Evolutionary conservation across 441 rosid species (phyloP).

Genomic region (Mallotus japonicus): DNA sequence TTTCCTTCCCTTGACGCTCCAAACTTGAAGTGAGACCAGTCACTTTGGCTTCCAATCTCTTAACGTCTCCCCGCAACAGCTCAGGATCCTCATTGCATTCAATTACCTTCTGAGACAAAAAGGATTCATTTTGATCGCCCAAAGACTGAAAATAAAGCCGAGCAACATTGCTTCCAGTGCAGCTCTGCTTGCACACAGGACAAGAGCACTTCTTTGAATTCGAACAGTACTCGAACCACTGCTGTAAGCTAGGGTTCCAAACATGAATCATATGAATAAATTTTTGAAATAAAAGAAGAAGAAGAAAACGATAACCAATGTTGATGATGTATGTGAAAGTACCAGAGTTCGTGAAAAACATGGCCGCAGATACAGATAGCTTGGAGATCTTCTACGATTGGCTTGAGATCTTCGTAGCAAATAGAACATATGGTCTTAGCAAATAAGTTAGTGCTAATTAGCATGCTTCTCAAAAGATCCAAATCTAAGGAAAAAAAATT

Average conservation of each 20-base stretch:
- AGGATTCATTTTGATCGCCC: conserved; percentile 48
- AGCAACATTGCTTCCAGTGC: conserved; percentile 40
- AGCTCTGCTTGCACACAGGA: conserved; percentile 87
- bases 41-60: conserved; percentile 55
- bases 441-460: conserved; percentile 29
- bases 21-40: conserved; percentile 43
- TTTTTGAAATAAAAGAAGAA: background rate
- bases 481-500: too few species aligned
- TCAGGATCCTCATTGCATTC: conserved; percentile 49
- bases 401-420: conserved; percentile 91
- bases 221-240: conserved; percentile 89
- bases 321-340: background rate
- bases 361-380: conserved; percentile 82
- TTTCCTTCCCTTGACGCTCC: conserved; percentile 49
- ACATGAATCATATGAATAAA: background rate
- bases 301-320: background rate
- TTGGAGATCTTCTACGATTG: conserved; percentile 74
- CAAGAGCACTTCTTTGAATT: conserved; percentile 61
- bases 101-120: conserved; percentile 27
- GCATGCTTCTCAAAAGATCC: conserved; percentile 22
- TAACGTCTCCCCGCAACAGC: conserved; percentile 49
- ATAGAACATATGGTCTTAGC: conserved; percentile 71
- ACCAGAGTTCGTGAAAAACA: conserved; percentile 93
- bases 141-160: conserved; percentile 84
- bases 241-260: conserved; percentile 66